Base-by-base conservation (phyloP, 805 yeast species). In the Ogataea allantospora region DNA sequence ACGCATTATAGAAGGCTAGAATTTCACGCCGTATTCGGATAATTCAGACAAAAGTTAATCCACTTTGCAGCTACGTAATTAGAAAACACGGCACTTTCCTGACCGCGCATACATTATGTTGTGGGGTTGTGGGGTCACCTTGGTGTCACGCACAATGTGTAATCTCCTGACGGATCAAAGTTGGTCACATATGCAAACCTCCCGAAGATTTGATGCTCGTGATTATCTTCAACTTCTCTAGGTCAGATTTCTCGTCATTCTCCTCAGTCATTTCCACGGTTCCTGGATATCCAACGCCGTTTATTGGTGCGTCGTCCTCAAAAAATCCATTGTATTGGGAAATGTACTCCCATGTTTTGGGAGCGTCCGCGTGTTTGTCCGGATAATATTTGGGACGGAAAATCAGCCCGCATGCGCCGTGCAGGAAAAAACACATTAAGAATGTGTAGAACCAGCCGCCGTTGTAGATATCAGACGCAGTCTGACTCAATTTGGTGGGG, bases 371-470 rank as follows among this genome's bases (percentile, higher is more conserved):
- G 29, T 51, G 57, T 3, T 33, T 26, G 18, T 43, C 49, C 18
- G 35, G 35, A 9, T 55, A 55, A 22, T 50, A 53, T 8, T 51
- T 20, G 24, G 30, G 26, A 9, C 55, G 56, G 24, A 33, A 34
- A n/a, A 42, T 9, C 14, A 43, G 35, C n/a, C 52, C 47, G 12
- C 41, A 24, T 12, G 30, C 24, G 3, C 47, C 33, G 35, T 50
- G 46, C 8, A 42, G 29, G 5, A 40, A 13, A 17, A 51, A 50
- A 1, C 48, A 44, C 9, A 44, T 35, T 9, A 50, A 6, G 11
- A 50, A 45, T 6, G 56, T 50, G 42, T 48, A 43, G 9, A 51
- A 23, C 55, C 57, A 54, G n/a, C 58, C 55, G 27, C 51, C 43
- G 27, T 44, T 42, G 34, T 45, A 52, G 35, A 51, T 54, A 34